These are phyloP conservation scores for Alternaria longipes DNA, from an alignment of 2,329 filamentous ascomycete species.

Conservation along the genomic window DNA sequence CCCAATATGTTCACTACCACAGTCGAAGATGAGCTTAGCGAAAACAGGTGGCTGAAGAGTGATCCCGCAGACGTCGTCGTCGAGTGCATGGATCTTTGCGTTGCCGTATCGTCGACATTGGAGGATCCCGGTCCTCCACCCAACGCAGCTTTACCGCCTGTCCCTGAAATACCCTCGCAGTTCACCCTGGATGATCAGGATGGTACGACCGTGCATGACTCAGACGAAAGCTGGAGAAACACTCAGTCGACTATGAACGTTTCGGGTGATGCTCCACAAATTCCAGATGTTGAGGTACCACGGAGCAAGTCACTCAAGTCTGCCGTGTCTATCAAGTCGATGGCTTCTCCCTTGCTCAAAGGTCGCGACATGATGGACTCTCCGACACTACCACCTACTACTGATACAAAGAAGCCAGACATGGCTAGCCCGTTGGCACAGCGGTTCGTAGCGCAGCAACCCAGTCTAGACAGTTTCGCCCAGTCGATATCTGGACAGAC, in stretches of 20 bases:
- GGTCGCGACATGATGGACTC: constrained; percentile 63
- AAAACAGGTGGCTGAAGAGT: constrained; percentile 81
- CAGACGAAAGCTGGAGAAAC: constrained; percentile 61
- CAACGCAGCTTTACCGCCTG: constrained; percentile 57
- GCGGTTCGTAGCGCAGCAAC: constrained; percentile 34
- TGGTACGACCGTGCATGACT: constrained; percentile 41
- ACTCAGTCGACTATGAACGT: constrained; percentile 62
- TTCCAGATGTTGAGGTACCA: constrained; percentile 33
- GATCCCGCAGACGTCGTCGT: constrained; percentile 82
- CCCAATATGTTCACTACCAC: constrained; percentile 86
- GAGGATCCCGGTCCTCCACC: constrained; percentile 60
- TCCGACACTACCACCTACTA: constrained; percentile 67
- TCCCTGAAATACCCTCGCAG: constrained; percentile 43
- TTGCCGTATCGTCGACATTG: constrained; percentile 53
- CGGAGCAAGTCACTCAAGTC: constrained; percentile 49
- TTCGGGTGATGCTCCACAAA: constrained; percentile 33
- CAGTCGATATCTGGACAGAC: constrained; percentile 35
- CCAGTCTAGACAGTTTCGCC: constrained; percentile 47
- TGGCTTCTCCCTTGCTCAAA: constrained; percentile 56
- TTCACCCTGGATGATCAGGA: constrained; percentile 45
- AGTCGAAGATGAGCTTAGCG: constrained; percentile 79
- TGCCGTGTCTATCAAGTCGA: constrained; percentile 56
- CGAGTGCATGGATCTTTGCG: constrained; percentile 77
- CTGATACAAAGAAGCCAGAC: constrained; percentile 37
- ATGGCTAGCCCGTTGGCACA: constrained; percentile 31